Percentiles rank a stretch among this genome's conserved stretches.
These are phyloP conservation scores for Hymenoscyphus scutula DNA, from an alignment of 2,329 filamentous ascomycete genomes.

Conservation along the genomic window DNA sequence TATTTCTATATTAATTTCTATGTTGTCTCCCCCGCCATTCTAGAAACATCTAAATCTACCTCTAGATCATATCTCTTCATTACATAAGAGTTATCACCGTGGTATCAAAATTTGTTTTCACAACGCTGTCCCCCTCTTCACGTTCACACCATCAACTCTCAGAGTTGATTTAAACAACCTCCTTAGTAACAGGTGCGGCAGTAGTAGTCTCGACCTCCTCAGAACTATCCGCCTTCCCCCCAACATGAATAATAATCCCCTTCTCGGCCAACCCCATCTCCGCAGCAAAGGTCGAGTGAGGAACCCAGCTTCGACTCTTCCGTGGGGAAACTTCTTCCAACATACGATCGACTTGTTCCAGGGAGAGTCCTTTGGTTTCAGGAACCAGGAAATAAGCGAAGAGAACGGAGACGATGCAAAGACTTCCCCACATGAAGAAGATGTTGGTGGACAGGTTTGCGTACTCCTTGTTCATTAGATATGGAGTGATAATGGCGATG, in stretches of 20 bases:
- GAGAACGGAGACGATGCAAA: constrained; percentile 67
- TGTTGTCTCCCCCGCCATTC: no score
- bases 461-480: constrained; percentile 64
- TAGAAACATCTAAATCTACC: neutral
- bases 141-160: no score
- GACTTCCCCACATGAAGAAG: constrained; percentile 72
- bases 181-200: constrained; percentile 4
- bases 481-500: constrained; percentile 74
- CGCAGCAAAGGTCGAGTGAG: constrained; percentile 32
- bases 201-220: constrained; percentile 18
- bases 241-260: constrained; percentile 2
- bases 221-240: constrained; percentile 14
- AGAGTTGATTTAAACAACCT: constrained; percentile 17
- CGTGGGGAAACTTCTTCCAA: constrained; percentile 54
- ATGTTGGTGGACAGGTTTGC: constrained; percentile 72
- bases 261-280: constrained; percentile 28
- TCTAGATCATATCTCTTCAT: constrained; percentile 5
- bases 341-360: constrained; percentile 78
- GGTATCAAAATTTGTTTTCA: neutral
- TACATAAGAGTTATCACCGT: neutral
- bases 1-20: no score
- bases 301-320: constrained; percentile 30
- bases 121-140: neutral
- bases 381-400: constrained; percentile 76
- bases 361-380: constrained; percentile 80